Evolutionary conservation across 2,329 filamentous ascomycete genomes (phyloP).

Genomic region (Calonectria hongkongensis): DNA sequence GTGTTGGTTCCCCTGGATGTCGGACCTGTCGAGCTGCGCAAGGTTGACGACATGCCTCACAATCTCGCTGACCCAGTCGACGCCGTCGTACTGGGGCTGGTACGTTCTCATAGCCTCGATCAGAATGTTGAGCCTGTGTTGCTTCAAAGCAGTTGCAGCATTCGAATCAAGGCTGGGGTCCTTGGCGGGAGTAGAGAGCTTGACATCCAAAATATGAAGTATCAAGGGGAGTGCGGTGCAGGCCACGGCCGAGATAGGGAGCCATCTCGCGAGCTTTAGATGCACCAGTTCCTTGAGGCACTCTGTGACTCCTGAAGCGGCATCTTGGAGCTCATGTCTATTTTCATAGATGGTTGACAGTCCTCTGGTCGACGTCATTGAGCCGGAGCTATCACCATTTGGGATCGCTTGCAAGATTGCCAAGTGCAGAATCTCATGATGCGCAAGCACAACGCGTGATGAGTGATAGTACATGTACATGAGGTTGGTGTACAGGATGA

Average conservation of each 20-base stretch:
- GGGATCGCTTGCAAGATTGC: slow-evolving; percentile 63
- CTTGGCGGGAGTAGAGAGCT: slow-evolving; percentile 54
- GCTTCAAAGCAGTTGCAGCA: slow-evolving; percentile 62
- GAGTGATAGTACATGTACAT: slow-evolving; percentile 73
- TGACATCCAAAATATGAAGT: slow-evolving; percentile 60
- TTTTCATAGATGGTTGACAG: slow-evolving; percentile 63
- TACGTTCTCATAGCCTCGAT: slow-evolving; percentile 68
- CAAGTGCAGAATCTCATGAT: slow-evolving; percentile 67
- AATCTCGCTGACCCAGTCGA: slow-evolving; percentile 66
- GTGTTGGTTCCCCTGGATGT: slow-evolving; percentile 39
- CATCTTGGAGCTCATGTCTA: slow-evolving; percentile 65
- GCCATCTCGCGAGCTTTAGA: slow-evolving; percentile 65
- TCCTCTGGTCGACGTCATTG: slow-evolving; percentile 47
- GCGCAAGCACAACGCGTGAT: slow-evolving; percentile 64
- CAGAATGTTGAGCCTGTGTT: slow-evolving; percentile 65
- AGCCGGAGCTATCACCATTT: slow-evolving; percentile 55
- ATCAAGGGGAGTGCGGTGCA: slow-evolving; percentile 60
- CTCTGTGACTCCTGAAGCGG: slow-evolving; percentile 65
- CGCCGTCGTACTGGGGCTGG: slow-evolving; percentile 67
- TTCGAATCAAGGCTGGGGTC: slow-evolving; percentile 37
- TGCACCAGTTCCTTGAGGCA: slow-evolving; percentile 69
- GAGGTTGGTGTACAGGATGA: slow-evolving; percentile 67
- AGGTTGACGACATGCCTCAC: slow-evolving; percentile 66
- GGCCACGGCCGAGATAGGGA: slow-evolving; percentile 67
- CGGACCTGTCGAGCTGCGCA: slow-evolving; percentile 61